Evolutionary conservation across 2,329 filamentous ascomycete species (phyloP), one percentile per base, ranked within the genome.

Genomic region (Talaromyces amestolkiae): DNA sequence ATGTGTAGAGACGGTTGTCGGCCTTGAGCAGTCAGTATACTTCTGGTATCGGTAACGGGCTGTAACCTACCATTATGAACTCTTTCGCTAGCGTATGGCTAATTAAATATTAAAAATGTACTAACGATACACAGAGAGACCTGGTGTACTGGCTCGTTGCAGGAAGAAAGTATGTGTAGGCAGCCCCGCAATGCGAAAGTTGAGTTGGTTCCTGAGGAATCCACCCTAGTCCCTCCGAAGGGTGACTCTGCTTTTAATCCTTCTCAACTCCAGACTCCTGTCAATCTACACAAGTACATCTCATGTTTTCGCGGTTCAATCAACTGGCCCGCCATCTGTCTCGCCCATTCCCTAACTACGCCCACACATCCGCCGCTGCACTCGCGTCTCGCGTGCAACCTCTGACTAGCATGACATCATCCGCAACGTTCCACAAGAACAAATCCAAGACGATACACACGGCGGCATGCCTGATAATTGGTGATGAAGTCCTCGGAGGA

Each of bases 401-500:
- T 35, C 65, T 70, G 35, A 24, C 47, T 66, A 74, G 72, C 64
- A 81, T 81, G 79, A 80, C 79, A 79, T 81, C 80, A 80, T 78
- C 76, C 65, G 69, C 70, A 35, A 69, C 70, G 65, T 70, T 70
- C 61, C 66, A 71, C 58, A 70, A 70, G 56, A 76, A 74, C 58
- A 71, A 70, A 69, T 73, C 72, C 60, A 82, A 88, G 74, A 88
- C 85, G 67, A 96, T 98, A 71, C 89, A 92, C 75, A 97, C 93
- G 56, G 95, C 94, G 11, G 94, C 91, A 65, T 96, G 92, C 77
- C 80, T 98, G 69, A 93, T 99, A 67, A 98, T 99, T 72, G 94
- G 94, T n/a, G 94, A 98, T 79, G 94, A 97, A 78, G 93, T 98
- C 5, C 84, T 98, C 3, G 93, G 93, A 24, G 94, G 95, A 72